Evolutionary conservation across 371 early-diverging fungal species (phyloP), one percentile per base, ranked within the genome.

Genomic region (Umbelopsis sp.): DNA sequence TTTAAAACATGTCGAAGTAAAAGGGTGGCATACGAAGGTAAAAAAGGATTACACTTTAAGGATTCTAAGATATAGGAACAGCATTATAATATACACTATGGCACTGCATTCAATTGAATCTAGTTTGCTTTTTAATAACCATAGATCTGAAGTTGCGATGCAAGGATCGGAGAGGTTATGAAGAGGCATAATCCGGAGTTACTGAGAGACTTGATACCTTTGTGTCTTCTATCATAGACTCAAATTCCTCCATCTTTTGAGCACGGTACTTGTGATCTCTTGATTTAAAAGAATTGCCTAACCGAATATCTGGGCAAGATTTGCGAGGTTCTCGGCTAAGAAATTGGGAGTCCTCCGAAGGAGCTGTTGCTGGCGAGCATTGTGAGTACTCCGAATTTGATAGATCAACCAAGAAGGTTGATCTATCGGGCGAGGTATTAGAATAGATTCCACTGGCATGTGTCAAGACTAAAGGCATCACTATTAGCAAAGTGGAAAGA

Each of bases 201-300:
- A 57, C 0, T 20, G 37, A 57, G 0, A 6, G 32, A 32, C 57
- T 29, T 18, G 35, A 18, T 12, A 57, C 29, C 5, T 57, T 57
- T 29, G 29, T 16, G 57, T 12, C 32, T 29, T 57, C 57, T 18
- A 57, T 57, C 18, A 35, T 16, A 1, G 57, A 57, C 35, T 57
- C 57, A 18, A 57, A 57, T 57, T 57, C 57, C 35, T 29, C 16
- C 57, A 57, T 57, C 35, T 57, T 57, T 18, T 12, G 57, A 35
- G 32, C 57, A 57, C 57, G 57, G 37, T 35, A 57, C 18, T 57
- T 14, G 3, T 35, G 22, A 35, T 57, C 57, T 32, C 35, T 57
- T 57, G 57, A 37, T 18, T 16, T 12, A 14, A 4, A n/a, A 35
- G 22, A 5, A 35, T 20, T 20, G 25, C 25, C 8, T 20, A 29